Base-by-base conservation (phyloP, 805 yeast genomes). In the Candida orba region DNA sequence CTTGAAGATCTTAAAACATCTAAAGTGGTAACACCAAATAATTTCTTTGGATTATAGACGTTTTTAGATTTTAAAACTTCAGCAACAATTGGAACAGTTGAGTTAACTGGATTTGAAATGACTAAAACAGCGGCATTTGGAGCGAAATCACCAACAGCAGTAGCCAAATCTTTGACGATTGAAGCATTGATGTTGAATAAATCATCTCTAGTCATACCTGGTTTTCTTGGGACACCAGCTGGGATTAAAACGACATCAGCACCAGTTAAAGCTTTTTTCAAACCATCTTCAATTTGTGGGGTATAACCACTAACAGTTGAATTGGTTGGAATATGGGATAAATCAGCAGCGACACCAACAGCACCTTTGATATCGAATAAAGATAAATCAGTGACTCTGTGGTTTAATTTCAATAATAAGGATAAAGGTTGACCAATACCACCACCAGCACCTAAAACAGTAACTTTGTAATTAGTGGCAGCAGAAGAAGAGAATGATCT, bases 271-370 rank as follows among this genome's bases (percentile, higher is more conserved):
- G 59, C 54, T 27, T 46, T 31, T 37, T 57, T 51, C 41, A 64
- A 47, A 15, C 85, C 87, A 45, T 83, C 85, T 45, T 73, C 73
- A 37, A 37, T 20, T 52, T 85, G 95, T 56, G 96, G 95, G 47
- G 86, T 75, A 75, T 76, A 90, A 52, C 97, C 97, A 54, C 71
- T 76, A 57, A 91, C 96, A 45, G 77, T 78, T 51, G 96, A 86
- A 75, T 85, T 79, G 63, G 96, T 86, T 72, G 95, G 93, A 60
- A 90, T 78, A 71, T 90, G 98, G 37, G 95, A 85, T 50, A 90
- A 75, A 62, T 90, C 98, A 45, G 98, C 90, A 53, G 96, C 97
- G 49, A 90, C 97, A 73, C 98, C 98, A 54, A 89, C 88, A 49
- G 96, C 95, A 58, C 93, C 88, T 66, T 81, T 80, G 63, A 90